Conservation (phyloP, 2,329 filamentous ascomycete species). For the Endoconidiophora laricicola region DNA sequence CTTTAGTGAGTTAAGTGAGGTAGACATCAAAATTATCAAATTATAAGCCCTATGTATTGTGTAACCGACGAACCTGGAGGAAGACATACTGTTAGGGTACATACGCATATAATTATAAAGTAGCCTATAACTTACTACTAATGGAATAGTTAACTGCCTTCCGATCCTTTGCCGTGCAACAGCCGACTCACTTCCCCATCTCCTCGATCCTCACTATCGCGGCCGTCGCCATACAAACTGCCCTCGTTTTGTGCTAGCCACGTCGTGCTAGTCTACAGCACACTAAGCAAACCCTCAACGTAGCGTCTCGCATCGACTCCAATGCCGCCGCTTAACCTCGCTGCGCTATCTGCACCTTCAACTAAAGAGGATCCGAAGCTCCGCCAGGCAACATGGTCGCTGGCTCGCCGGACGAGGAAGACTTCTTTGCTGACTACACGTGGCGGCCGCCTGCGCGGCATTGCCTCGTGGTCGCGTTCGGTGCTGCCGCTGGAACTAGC, state of each 20-base stretch:
- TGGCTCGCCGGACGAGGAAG: constrained; percentile 41
- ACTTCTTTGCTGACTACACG: constrained; percentile 36
- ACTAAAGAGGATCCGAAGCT: constrained; percentile 18
- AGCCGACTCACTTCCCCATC: not conserved
- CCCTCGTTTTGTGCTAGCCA: constrained; percentile 2
- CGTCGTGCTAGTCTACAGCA: constrained; percentile 6
- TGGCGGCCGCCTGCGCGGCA: not conserved
- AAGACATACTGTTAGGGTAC: not conserved
- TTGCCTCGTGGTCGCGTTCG: not conserved
- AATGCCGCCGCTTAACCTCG: constrained; percentile 52
- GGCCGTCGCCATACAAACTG: not conserved
- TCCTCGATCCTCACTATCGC: not conserved
- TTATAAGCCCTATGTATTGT: not conserved
- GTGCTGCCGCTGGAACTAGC: constrained; percentile 14
- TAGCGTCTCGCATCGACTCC: constrained; percentile 62
- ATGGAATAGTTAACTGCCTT: no score
- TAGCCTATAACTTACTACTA: no score
- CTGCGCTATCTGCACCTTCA: constrained; percentile 26
- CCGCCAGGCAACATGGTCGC: constrained; percentile 32
- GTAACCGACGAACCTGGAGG: not conserved
- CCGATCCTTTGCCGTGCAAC: not conserved
- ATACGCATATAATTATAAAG: no score
- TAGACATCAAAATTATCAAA: no score
- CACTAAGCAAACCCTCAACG: constrained; percentile 52
- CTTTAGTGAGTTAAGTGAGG: no score